A percentile compares a stretch with the other conserved stretches of the same genome.
Evolutionary conservation across 2,329 filamentous ascomycete genomes (phyloP).

Genomic region (Graphilbum sp.): DNA sequence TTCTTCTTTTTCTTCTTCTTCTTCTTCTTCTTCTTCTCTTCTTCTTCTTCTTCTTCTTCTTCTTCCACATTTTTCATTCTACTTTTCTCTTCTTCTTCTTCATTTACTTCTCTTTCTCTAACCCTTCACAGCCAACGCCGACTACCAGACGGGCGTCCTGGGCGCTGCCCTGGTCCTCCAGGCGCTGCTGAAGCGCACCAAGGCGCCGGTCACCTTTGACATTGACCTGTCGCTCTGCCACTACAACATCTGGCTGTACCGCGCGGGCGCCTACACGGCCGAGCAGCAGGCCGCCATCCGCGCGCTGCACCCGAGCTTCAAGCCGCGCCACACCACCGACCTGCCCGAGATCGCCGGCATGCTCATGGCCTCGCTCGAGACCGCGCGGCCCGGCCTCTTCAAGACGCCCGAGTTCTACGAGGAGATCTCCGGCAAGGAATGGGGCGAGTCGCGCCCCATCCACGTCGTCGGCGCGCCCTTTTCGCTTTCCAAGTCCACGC

Average conservation of each 20-base stretch:
- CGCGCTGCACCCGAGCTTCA: neutral
- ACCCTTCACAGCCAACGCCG: slow-evolving; percentile 1
- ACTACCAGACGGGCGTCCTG: slow-evolving; percentile 1
- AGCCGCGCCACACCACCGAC: neutral
- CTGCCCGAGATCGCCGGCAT: slow-evolving; percentile 1
- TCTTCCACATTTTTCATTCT: too few relatives aligned
- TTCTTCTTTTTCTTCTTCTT: too few relatives aligned
- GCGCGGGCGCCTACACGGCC: neutral
- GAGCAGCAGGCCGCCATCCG: neutral
- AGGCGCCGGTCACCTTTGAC: neutral
- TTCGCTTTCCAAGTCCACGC: neutral
- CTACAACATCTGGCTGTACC: slow-evolving; percentile 1
- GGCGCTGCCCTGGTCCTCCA: neutral
- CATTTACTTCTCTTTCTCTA: too few relatives aligned
- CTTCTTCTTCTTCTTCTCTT: too few relatives aligned
- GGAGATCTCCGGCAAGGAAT: slow-evolving; percentile 1
- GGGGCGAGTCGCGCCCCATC: neutral
- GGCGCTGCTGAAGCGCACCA: neutral
- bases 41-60: too few relatives aligned
- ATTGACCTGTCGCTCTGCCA: neutral
- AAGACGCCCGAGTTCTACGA: slow-evolving; percentile 1
- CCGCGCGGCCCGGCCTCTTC: neutral
- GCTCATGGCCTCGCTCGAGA: neutral
- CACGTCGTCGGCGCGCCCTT: neutral
- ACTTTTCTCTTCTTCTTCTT: too few relatives aligned